phyloP scores from a whole-genome alignment of 2,329 filamentous ascomycete species.

The Trichoderma brevicompactum region DNA sequence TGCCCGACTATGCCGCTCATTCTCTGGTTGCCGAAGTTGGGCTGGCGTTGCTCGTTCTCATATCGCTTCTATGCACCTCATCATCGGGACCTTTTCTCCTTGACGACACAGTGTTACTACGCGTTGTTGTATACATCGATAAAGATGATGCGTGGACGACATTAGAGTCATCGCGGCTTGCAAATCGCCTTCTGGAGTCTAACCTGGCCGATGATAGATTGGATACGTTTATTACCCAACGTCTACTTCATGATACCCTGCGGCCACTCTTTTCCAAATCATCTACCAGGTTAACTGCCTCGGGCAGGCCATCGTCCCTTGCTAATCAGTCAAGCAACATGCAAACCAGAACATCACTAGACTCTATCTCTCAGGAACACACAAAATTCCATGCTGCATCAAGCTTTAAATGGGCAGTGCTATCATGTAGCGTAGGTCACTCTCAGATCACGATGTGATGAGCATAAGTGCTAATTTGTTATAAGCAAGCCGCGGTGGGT shows the following conservation, averaged over 20 bases:
- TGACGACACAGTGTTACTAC: slow-evolving; percentile 36
- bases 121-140: slow-evolving; percentile 42
- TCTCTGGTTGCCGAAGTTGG: slow-evolving; percentile 23
- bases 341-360: slow-evolving; percentile 15
- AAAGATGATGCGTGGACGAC: slow-evolving; percentile 47
- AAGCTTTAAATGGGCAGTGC: slow-evolving; percentile 59
- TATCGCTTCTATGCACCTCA: neutral
- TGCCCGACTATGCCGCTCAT: slow-evolving; percentile 7
- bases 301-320: slow-evolving; percentile 37
- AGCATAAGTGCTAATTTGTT: neutral
- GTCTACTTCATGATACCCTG: slow-evolving; percentile 65
- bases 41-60: slow-evolving; percentile 17
- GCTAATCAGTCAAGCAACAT: neutral
- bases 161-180: slow-evolving; percentile 36
- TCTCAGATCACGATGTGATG: neutral
- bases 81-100: neutral
- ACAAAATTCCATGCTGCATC: slow-evolving; percentile 33
- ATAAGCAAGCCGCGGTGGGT: slow-evolving; percentile 30
- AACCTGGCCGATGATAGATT: slow-evolving; percentile 34
- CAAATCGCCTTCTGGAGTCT: slow-evolving; percentile 41
- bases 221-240: slow-evolving; percentile 53
- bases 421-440: slow-evolving; percentile 52
- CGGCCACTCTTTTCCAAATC: slow-evolving; percentile 68
- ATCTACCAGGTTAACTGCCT: slow-evolving; percentile 46
- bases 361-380: slow-evolving; percentile 35